Percentiles rank a stretch among this genome's conserved stretches.
Evolutionary conservation across 345 rosid species (phyloP).

Genomic region (Bruguiera gymnorhiza): DNA sequence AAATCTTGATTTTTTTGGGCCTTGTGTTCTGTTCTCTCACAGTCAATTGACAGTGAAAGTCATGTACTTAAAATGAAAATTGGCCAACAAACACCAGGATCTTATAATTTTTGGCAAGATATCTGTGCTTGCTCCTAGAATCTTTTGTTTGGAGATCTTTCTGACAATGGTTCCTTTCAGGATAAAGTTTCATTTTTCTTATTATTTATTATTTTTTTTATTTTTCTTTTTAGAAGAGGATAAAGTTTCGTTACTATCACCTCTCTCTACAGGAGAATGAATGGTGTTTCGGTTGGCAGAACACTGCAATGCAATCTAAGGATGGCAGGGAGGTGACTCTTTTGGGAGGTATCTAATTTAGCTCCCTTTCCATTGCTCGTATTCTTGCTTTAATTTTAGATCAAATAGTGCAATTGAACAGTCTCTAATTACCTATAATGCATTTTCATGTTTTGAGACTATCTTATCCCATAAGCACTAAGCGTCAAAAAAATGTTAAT

Average conservation of each 20-base stretch:
- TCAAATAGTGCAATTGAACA: not conserved
- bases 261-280: constrained; percentile 40
- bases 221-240: not conserved
- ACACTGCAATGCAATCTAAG: constrained; percentile 48
- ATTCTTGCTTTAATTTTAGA: not conserved
- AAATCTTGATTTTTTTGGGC: constrained; percentile 4
- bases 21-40: not conserved
- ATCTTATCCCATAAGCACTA: too few species aligned
- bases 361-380: not conserved
- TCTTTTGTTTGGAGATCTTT: not conserved
- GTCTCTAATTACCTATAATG: not conserved
- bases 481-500: not conserved
- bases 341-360: constrained; percentile 60
- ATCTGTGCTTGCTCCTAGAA: not conserved
- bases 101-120: not conserved
- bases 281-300: constrained; percentile 88
- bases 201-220: too few species aligned
- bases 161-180: not conserved
- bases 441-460: not conserved
- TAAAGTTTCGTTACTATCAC: constrained; percentile 6
- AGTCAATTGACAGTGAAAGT: too few species aligned
- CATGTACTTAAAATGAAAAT: too few species aligned
- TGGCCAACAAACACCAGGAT: too few species aligned
- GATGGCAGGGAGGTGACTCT: constrained; percentile 60
- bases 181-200: not conserved